A percentile compares a stretch with the other conserved stretches of the same genome.
Evolutionary conservation across 148 eudicot genomes (phyloP).

Genomic region (Bassia scoparia): DNA sequence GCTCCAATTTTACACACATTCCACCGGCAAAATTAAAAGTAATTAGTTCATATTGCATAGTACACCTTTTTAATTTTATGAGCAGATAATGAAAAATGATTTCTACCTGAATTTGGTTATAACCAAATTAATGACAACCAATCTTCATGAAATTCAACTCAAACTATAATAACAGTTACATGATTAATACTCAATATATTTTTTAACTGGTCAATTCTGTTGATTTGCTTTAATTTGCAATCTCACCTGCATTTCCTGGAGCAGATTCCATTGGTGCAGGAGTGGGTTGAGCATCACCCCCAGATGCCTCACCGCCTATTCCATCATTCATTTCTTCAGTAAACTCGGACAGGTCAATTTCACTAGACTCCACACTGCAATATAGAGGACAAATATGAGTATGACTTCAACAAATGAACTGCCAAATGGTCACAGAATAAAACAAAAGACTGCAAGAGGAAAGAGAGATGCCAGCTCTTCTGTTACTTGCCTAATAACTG

Average conservation of each 20-base stretch:
- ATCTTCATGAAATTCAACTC: no score
- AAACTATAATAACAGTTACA: no score
- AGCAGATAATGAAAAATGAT: no score
- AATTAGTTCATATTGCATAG: neutral
- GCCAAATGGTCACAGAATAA: slow-evolving; percentile 5
- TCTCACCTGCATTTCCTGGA: slow-evolving; percentile 45
- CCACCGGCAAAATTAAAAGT: neutral
- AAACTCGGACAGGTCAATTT: slow-evolving; percentile 92
- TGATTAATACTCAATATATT: neutral
- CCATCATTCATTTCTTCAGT: slow-evolving; percentile 49
- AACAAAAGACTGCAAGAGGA: neutral
- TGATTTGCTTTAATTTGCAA: neutral
- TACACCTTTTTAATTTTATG: no score
- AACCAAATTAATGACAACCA: no score
- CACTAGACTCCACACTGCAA: slow-evolving; percentile 93
- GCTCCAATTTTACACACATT: neutral
- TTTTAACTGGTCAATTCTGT: neutral
- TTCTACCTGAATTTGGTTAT: no score
- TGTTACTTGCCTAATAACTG: slow-evolving; percentile 67
- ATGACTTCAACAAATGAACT: neutral
- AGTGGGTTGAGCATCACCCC: slow-evolving; percentile 38
- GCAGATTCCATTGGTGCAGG: slow-evolving; percentile 43
- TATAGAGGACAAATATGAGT: slow-evolving; percentile 6
- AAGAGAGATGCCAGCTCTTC: neutral
- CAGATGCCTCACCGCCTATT: slow-evolving; percentile 42